Evolutionary conservation across 441 rosid species (phyloP), one percentile per base, ranked within the genome.

Genomic region (Aleurites moluccanus): DNA sequence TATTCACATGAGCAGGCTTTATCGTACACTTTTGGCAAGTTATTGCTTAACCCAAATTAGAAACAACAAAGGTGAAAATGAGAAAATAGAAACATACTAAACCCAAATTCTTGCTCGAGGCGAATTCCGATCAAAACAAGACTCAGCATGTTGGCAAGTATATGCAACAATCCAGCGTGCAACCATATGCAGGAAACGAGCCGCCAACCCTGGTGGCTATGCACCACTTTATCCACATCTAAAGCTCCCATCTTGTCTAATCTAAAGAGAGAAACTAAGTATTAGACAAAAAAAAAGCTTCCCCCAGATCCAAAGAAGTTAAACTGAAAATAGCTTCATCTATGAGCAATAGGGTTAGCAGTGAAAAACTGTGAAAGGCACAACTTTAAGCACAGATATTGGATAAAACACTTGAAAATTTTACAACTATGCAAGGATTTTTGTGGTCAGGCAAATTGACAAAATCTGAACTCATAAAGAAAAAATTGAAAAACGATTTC

Each of bases 101-200:
- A 95, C 6, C 99, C 98, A 75, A 93, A 95, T 81, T 93, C 98
- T 83, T 89, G 93, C 80, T 95, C 99, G 18, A 93, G 94, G 4
- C 95, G 92, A 72, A 95, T 88, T 53, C 99, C 98, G 49, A 95
- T 89, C 78, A 90, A 88, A 74, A 89, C n/a, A 69, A 95, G 97
- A 68, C 99, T 95, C 80, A 93, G 73, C 99, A 95, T 95, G 80
- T 95, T 95, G 71, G 99, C 94, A 78, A 95, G 92, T 45, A 95
- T 33, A 73, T 95, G 97, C 75, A 95, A 91, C 71, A 95, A 91
- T 14, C 99, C 98, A 18, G 92, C 99, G 18, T 93, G 99, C 77
- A 95, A 82, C 99, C 98, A 95, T 63, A 95, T 85, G 83, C 97
- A 95, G 78, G 94, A 79, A 56, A 93, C 56, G 64, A 95, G 75